Conservation (phyloP, 2,329 filamentous ascomycete genomes). For the Bimuria novae-zelandiae region DNA sequence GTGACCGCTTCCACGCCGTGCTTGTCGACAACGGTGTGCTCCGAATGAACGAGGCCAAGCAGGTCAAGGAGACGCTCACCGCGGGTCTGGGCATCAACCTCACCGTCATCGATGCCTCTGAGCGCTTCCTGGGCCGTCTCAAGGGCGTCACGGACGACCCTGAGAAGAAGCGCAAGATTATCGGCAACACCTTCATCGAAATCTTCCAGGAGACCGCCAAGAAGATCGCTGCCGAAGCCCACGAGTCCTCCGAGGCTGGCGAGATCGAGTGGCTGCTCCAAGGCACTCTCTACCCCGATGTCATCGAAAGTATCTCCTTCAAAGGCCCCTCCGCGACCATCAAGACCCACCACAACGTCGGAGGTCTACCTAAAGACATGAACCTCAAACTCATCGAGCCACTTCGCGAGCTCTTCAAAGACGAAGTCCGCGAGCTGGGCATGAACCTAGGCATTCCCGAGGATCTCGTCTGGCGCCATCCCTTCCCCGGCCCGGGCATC, state of each 20-base stretch:
- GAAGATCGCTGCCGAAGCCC: slow-evolving; percentile 72
- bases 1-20: slow-evolving; percentile 81
- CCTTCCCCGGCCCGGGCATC: slow-evolving; percentile 76
- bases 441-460: slow-evolving; percentile 71
- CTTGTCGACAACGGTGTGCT: slow-evolving; percentile 86
- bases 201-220: slow-evolving; percentile 81
- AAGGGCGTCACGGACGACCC: slow-evolving; percentile 75
- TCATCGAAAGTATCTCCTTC: slow-evolving; percentile 73
- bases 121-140: slow-evolving; percentile 77
- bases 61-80: slow-evolving; percentile 78
- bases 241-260: slow-evolving; percentile 68
- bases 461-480: slow-evolving; percentile 78
- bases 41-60: slow-evolving; percentile 80
- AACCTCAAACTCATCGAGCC: slow-evolving; percentile 76
- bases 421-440: slow-evolving; percentile 75
- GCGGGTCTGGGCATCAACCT: slow-evolving; percentile 87
- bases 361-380: slow-evolving; percentile 67
- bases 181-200: slow-evolving; percentile 80
- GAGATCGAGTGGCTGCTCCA: slow-evolving; percentile 87
- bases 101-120: slow-evolving; percentile 78
- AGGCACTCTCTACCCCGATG: slow-evolving; percentile 79
- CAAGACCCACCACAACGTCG: slow-evolving; percentile 76
- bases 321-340: slow-evolving; percentile 73
- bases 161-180: slow-evolving; percentile 89
- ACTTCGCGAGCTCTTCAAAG: slow-evolving; percentile 80